A percentile compares a stretch with the other conserved stretches of the same genome.
These are phyloP conservation scores for Scheffersomyces insectosa DNA, from an alignment of 1,139 yeast genomes.

Conservation along the genomic window DNA sequence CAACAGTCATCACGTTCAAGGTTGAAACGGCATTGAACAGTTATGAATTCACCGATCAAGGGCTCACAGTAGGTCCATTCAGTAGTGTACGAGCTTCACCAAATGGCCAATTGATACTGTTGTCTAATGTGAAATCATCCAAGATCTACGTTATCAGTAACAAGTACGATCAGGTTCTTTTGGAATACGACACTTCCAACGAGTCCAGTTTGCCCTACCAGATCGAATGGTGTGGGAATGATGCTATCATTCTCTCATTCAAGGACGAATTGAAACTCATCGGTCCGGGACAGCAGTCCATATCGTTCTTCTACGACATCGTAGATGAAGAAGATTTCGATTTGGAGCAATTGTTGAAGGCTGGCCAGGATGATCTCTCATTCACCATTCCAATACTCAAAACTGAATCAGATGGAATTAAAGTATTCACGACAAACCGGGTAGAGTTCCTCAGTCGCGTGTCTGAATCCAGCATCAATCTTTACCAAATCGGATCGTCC, in stretches of 20 bases:
- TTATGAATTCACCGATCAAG: slow-evolving; percentile 34
- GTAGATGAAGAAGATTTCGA: slow-evolving; percentile 34
- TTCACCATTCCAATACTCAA: slow-evolving; percentile 39
- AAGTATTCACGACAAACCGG: slow-evolving; percentile 57
- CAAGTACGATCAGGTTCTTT: slow-evolving; percentile 51
- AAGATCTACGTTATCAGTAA: slow-evolving; percentile 56
- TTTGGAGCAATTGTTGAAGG: slow-evolving; percentile 19
- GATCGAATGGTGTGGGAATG: slow-evolving; percentile 84
- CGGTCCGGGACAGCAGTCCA: slow-evolving; percentile 70
- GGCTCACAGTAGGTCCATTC: slow-evolving; percentile 61
- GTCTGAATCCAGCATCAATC: slow-evolving; percentile 52
- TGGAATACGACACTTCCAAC: slow-evolving; percentile 48
- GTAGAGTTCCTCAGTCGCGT: slow-evolving; percentile 72
- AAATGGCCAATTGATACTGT: slow-evolving; percentile 59
- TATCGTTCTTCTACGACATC: slow-evolving; percentile 46
- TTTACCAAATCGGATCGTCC: slow-evolving; percentile 81
- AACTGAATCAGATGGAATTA: slow-evolving; percentile 71
- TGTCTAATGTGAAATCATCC: slow-evolving; percentile 45
- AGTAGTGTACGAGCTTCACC: slow-evolving; percentile 55
- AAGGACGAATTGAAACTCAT: slow-evolving; percentile 67
- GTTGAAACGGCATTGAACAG: slow-evolving; percentile 24
- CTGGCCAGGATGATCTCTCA: slow-evolving; percentile 22
- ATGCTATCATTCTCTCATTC: slow-evolving; percentile 64
- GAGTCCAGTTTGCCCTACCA: slow-evolving; percentile 40
- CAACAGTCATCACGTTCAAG: slow-evolving; percentile 29